Evolutionary conservation across 306 rosid species (phyloP).

Genomic region (Trifolium pratense): DNA sequence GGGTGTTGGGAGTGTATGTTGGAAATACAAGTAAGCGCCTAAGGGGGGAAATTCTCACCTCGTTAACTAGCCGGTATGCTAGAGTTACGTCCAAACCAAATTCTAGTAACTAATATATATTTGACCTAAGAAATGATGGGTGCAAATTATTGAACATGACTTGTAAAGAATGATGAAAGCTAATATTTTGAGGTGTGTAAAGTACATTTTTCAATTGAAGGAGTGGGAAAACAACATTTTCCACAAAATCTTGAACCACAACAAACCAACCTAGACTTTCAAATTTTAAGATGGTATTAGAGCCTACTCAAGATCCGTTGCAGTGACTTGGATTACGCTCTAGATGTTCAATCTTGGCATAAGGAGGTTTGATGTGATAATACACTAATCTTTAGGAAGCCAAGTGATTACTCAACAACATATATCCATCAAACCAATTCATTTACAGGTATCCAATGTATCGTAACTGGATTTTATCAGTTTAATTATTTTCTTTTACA

Average conservation of each 20-base stretch:
- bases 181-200: too few relatives aligned
- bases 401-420: neutral
- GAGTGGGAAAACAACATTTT: too few relatives aligned
- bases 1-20: neutral
- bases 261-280: neutral
- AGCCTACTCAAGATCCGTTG: too few relatives aligned
- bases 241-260: too few relatives aligned
- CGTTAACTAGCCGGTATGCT: too few relatives aligned
- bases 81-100: too few relatives aligned
- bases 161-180: too few relatives aligned
- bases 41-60: neutral
- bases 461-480: conserved; percentile 1
- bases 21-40: neutral
- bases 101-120: too few relatives aligned
- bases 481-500: neutral
- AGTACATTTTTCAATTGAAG: too few relatives aligned
- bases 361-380: neutral
- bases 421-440: conserved; percentile 17
- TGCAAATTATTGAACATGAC: too few relatives aligned
- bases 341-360: neutral
- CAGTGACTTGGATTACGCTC: neutral
- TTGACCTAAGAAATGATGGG: too few relatives aligned
- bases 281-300: neutral
- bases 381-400: neutral
- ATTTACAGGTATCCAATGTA: conserved; percentile 11